Conservation (phyloP, 768 basidiomycete species). For the Lactifluus pinguis region DNA sequence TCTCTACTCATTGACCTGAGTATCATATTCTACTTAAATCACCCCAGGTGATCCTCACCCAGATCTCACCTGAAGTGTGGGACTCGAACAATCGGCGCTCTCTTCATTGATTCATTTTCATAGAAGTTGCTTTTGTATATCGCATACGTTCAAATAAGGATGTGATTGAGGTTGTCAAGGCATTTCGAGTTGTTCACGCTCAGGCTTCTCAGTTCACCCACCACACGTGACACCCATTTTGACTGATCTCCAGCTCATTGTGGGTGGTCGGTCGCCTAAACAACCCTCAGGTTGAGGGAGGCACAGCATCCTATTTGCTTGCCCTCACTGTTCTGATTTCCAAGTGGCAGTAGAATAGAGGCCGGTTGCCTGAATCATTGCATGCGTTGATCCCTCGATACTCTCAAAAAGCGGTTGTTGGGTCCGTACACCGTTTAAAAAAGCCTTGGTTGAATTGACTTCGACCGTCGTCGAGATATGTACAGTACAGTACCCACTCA, state of each 20-base stretch:
- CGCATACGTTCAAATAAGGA: constrained; percentile 1
- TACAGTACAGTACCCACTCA: background rate
- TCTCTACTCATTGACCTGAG: background rate
- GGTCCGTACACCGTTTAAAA: background rate
- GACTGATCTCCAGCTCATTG: background rate
- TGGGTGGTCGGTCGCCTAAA: background rate
- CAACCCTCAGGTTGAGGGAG: background rate
- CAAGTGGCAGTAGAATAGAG: background rate
- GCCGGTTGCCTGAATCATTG: background rate
- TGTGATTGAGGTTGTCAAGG: background rate
- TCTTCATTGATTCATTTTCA: constrained; percentile 3
- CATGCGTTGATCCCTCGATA: background rate
- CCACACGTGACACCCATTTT: background rate
- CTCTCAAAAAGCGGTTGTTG: background rate
- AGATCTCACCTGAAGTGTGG: background rate
- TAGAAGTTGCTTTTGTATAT: constrained; percentile 9
- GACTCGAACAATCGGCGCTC: background rate
- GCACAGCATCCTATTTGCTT: background rate
- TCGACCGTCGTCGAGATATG: background rate
- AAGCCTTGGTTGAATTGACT: background rate
- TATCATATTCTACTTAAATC: background rate
- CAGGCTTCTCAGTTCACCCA: background rate
- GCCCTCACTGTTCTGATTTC: background rate
- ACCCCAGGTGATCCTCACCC: background rate
- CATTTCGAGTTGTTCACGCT: background rate